phyloP scores from a whole-genome alignment of 371 early-diverging fungal species.

The Mucor circinelloides region DNA sequence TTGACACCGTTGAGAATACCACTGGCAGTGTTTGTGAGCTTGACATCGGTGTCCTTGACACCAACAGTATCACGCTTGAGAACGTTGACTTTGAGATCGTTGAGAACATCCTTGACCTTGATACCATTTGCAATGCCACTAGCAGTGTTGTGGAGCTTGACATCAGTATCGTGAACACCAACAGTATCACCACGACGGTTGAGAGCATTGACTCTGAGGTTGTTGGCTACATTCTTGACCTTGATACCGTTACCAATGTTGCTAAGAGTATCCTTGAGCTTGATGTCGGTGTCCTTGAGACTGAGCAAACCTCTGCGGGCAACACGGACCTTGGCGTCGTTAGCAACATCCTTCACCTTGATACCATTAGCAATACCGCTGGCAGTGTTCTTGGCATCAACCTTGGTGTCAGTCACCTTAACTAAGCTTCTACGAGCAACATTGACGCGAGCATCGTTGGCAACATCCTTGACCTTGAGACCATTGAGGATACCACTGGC shows the following conservation, averaged over 20 bases:
- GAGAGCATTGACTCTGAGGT: neutral
- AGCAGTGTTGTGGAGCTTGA: neutral
- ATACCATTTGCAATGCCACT: neutral
- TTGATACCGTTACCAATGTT: constrained; percentile 4
- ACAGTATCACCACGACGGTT: neutral
- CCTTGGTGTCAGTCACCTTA: neutral
- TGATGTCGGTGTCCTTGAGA: neutral
- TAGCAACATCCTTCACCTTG: neutral
- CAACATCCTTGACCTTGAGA: neutral
- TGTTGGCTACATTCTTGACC: neutral
- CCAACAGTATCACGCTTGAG: neutral
- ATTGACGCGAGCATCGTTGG: neutral
- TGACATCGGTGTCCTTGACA: neutral
- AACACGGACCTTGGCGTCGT: neutral
- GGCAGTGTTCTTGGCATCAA: neutral
- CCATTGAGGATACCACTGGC: neutral
- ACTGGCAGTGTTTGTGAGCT: neutral
- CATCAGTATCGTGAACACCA: neutral
- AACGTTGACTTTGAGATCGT: neutral
- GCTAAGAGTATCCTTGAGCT: neutral
- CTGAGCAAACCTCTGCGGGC: neutral
- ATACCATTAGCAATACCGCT: neutral
- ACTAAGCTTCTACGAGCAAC: neutral
- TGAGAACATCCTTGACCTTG: neutral
- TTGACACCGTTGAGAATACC: constrained; percentile 4